A percentile compares a stretch with the other conserved stretches of the same genome.
Conservation (phyloP, 2,329 filamentous ascomycete genomes). For the Trichoderma brevicompactum region DNA sequence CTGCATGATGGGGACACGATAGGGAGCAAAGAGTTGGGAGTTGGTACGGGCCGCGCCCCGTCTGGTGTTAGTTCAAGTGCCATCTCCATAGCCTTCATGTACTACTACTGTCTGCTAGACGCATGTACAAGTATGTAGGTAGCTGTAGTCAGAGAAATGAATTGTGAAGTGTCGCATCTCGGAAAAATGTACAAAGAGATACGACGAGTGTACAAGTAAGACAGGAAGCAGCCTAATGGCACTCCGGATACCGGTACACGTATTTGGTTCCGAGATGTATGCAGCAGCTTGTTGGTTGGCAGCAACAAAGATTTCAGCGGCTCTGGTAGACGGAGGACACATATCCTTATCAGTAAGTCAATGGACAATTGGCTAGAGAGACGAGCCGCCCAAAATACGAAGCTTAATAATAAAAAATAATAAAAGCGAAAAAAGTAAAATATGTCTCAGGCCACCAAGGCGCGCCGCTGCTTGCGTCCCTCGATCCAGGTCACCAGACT, state of each 20-base stretch:
- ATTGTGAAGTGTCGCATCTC: constrained; percentile 23
- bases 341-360: background rate
- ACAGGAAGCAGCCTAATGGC: background rate
- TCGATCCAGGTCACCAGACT: background rate
- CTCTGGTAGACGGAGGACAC: too few species aligned
- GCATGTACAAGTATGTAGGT: background rate
- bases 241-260: constrained; percentile 13
- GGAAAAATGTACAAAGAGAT: constrained; percentile 11
- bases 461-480: background rate
- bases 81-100: background rate
- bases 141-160: constrained; percentile 12
- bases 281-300: too few species aligned
- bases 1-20: background rate
- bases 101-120: background rate
- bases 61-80: background rate
- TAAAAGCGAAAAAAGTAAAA: background rate
- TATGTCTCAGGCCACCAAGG: constrained; percentile 7
- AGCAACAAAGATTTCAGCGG: too few species aligned
- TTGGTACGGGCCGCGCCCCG: background rate
- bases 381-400: background rate
- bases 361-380: too few species aligned
- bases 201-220: constrained; percentile 4
- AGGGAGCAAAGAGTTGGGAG: background rate
- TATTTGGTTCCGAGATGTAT: background rate
- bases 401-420: background rate